Evolutionary conservation across 306 rosid species (phyloP), one percentile per base, ranked within the genome.

Genomic region (Arachis stenosperma): DNA sequence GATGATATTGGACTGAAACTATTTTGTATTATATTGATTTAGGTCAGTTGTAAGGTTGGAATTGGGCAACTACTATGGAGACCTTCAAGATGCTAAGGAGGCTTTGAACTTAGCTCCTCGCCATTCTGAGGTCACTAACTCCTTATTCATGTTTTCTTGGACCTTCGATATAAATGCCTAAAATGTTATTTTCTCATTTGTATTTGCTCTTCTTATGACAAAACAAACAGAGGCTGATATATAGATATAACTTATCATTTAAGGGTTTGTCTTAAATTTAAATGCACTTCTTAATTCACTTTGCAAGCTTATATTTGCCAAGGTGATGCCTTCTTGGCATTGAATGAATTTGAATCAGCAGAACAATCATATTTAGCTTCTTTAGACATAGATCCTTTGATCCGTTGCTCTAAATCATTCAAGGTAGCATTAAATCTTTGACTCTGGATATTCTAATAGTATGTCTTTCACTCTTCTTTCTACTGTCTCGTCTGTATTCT

Each of bases 261-360:
- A 50, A 50, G 13, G 30, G 62, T 51, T 76, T 6, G 53, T 50
- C 30, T 54, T 17, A 65, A 53, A 52, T 41, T 56, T 52, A 56
- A 54, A 44, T 42, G 7, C 46, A 6, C 66, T 65, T 65, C 10
- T 55, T 64, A 67, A 29, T 59, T 63, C 73, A 53, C 46, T 80
- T 68, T 86, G 78, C 90, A 90, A 97, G 97, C 90, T 69, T 85
- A 81, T 84, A 84, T 93, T 61, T 85, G 94, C 74, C 87, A 81
- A 81, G 98, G 98, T 15, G 96, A 90, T 79, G 90, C 88, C 62
- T 83, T 79, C 78, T 75, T 90, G 87, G 86, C 88, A 41, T 63
- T 86, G 85, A 69, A 76, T 50, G 84, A 79, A 54, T 77, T 83
- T 63, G 92, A 89, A 82, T 78, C 73, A 61, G 94, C 98, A 36